Conservation (phyloP, 192 early-diverging fungal genomes). For the Polychytrium aggregatum region DNA sequence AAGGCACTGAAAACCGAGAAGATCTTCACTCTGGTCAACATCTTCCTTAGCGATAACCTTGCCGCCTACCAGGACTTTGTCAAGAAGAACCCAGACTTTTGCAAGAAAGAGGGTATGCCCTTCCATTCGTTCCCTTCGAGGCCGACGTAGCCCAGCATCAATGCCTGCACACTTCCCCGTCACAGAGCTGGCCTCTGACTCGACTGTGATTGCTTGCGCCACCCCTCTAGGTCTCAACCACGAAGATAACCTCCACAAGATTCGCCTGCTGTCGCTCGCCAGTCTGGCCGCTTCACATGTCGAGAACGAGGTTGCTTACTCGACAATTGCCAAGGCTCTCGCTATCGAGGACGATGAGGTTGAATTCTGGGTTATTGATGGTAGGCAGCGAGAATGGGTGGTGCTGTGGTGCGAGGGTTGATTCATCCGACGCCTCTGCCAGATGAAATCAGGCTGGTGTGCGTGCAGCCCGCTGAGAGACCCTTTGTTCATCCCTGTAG, state of each 20-base stretch:
- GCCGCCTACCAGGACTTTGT: slow-evolving; percentile 53
- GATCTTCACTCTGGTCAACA: slow-evolving; percentile 59
- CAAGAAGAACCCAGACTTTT: slow-evolving; percentile 32
- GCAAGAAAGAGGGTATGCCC: slow-evolving; percentile 37
- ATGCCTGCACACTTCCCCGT: neutral
- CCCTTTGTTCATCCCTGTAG: slow-evolving; percentile 2
- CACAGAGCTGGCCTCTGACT: neutral
- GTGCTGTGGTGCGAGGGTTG: no score
- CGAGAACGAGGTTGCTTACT: slow-evolving; percentile 55
- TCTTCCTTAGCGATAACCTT: slow-evolving; percentile 56
- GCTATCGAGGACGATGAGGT: slow-evolving; percentile 70
- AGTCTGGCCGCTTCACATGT: slow-evolving; percentile 62
- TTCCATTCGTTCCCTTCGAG: no score
- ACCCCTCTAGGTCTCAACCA: slow-evolving; percentile 19
- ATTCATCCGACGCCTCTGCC: no score
- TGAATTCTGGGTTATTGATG: slow-evolving; percentile 93
- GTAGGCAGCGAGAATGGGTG: neutral
- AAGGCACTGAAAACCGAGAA: slow-evolving; percentile 37
- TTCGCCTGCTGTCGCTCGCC: slow-evolving; percentile 74
- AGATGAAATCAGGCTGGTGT: no score
- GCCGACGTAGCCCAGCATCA: slow-evolving; percentile 7
- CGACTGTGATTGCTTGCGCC: no score
- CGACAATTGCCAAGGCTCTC: slow-evolving; percentile 60
- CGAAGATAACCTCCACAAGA: slow-evolving; percentile 62
- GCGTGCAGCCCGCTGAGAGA: no score